A percentile compares a stretch with the other conserved stretches of the same genome.
These are phyloP conservation scores for Diaporthe ilicicola DNA, from an alignment of 2,329 filamentous ascomycete species.

Conservation along the genomic window DNA sequence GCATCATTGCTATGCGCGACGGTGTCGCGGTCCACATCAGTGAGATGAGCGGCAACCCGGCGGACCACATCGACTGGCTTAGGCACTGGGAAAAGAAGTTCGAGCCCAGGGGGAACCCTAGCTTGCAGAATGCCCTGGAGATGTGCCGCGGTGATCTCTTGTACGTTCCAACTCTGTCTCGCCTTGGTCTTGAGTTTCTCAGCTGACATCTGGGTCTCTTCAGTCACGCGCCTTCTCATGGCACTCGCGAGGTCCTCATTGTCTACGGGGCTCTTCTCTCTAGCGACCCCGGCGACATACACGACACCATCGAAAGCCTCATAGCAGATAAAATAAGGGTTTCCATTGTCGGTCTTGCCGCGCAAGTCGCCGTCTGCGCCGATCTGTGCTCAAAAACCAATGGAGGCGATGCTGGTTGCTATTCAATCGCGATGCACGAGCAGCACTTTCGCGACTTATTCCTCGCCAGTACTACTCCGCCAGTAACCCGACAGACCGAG, in stretches of 20 bases:
- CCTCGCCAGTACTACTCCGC: conserved; percentile 87
- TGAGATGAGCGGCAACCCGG: conserved; percentile 90
- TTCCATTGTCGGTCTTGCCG: conserved; percentile 87
- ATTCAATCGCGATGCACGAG: conserved; percentile 87
- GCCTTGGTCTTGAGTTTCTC: conserved; percentile 7
- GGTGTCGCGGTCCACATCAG: conserved; percentile 86
- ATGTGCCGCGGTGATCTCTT: conserved; percentile 94
- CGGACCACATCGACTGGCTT: conserved; percentile 83
- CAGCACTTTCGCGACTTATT: conserved; percentile 90
- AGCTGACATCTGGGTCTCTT: conserved; percentile 31
- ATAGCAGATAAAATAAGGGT: conserved; percentile 86
- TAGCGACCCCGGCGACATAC: conserved; percentile 93
- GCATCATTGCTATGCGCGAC: conserved; percentile 91
- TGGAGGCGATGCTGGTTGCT: conserved; percentile 76
- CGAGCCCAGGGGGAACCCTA: conserved; percentile 78
- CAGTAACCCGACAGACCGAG: conserved; percentile 74
- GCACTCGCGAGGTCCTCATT: conserved; percentile 90
- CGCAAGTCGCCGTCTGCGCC: conserved; percentile 89
- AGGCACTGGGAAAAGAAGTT: conserved; percentile 69
- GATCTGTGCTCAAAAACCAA: conserved; percentile 92
- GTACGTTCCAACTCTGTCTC: conserved; percentile 52
- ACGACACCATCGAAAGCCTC: conserved; percentile 83
- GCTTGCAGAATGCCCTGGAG: conserved; percentile 93
- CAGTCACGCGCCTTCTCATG: conserved; percentile 89
- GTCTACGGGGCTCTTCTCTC: conserved; percentile 91